A percentile compares a stretch with the other conserved stretches of the same genome.
These are phyloP conservation scores for Tulasnella sp. DNA, from an alignment of 768 basidiomycete species.

Conservation along the genomic window DNA sequence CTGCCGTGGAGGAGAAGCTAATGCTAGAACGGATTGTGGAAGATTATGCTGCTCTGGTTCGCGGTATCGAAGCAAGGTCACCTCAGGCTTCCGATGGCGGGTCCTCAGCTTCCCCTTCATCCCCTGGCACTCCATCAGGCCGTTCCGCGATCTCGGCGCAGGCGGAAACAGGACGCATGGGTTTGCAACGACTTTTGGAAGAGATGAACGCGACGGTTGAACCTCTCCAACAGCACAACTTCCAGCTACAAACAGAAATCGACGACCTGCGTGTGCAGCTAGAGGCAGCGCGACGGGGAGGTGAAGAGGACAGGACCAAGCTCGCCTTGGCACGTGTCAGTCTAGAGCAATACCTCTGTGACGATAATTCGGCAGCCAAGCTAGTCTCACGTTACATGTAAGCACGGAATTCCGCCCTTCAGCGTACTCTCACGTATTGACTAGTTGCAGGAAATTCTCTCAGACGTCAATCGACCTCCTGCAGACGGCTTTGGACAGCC, in stretches of 20 bases:
- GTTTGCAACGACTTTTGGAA: conserved; percentile 37
- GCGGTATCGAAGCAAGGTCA: conserved; percentile 44
- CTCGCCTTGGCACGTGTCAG: conserved; percentile 39
- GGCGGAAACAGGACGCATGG: conserved; percentile 29
- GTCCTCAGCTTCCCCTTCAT: background rate
- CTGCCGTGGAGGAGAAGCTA: conserved; percentile 33
- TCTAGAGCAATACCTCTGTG: conserved; percentile 30
- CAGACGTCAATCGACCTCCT: conserved; percentile 59
- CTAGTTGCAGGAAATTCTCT: conserved; percentile 64
- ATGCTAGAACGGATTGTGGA: conserved; percentile 55
- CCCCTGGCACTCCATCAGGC: conserved; percentile 7
- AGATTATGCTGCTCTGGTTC: conserved; percentile 68
- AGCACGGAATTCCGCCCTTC: conserved; percentile 21
- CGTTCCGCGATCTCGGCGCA: background rate
- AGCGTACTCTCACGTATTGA: background rate
- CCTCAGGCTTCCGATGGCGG: conserved; percentile 10
- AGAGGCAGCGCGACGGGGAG: conserved; percentile 36
- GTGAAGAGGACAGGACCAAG: conserved; percentile 35
- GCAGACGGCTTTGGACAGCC: conserved; percentile 45
- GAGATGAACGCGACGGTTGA: conserved; percentile 43
- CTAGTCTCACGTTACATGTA: conserved; percentile 83
- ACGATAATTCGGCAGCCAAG: conserved; percentile 43
- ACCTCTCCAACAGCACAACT: conserved; percentile 34
- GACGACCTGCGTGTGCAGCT: conserved; percentile 33
- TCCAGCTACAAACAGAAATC: conserved; percentile 35